Evolutionary conservation across 768 basidiomycete species (phyloP), one percentile per base, ranked within the genome.

Genomic region (Myochromella boudieri): DNA sequence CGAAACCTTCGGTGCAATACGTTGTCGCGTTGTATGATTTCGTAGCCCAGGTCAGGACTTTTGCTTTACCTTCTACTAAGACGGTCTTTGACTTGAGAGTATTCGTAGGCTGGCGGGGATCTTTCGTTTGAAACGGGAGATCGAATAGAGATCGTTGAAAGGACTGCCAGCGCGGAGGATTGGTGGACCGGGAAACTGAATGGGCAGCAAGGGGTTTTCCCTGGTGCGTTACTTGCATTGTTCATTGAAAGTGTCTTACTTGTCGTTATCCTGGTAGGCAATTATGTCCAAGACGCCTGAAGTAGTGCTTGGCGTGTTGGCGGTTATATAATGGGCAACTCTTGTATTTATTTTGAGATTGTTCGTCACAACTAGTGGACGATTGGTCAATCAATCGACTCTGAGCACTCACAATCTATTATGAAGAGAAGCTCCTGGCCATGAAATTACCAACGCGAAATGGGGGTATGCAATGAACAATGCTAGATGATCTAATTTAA

Each of bases 1-100:
- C 91, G 4, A 90, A 87, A 64, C 80, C 80, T 1, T 71, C 70
- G 41, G 68, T 76, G 3, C 79, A 84, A 64, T 93, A 92, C 59
- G 93, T 94, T 20, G 86, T 91, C 8, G 97, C 97, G 24, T 62
- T 98, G 60, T 99, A 97, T 61, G 97, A 99, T 65, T 99, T 95
- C 62, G 77, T 75, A 27, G 92, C 97, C 15, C 94, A 95, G 78
- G 85, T 83, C 60, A 44, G 72, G n/a, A n/a, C n/a, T 60, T 10
- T 46, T 21, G 21, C 18, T 28, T 21, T 21, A 9, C 21, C 43
- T 36, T 17, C 37, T 26, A 11, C 38, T 3, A 37, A 46, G 9
- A 39, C 33, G 8, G 12, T n/a, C 11, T 44, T 31, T 27, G 31
- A 17, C 42, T 37, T 44, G 53, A 25, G 44, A 20, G 14, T 41